phyloP scores from a whole-genome alignment of 2,329 filamentous ascomycete genomes.

The Arthrinium phaeospermum region DNA sequence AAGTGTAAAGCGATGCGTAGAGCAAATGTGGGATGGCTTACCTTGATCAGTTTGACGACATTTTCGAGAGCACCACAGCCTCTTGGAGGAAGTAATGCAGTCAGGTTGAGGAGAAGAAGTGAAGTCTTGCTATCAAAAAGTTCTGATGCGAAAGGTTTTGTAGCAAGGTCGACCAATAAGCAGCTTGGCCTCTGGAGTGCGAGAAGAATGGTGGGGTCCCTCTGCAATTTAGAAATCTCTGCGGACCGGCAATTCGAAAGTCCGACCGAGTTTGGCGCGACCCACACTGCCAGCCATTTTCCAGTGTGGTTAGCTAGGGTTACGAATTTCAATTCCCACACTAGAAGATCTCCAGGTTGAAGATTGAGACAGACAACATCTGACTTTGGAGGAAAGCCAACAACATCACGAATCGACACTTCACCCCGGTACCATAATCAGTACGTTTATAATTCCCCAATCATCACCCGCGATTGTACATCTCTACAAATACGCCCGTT shows the following conservation, averaged over 20 bases:
- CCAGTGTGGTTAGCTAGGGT: conserved; percentile 18
- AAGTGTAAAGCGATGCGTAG: conserved; percentile 24
- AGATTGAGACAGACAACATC: conserved; percentile 12
- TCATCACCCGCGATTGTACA: conserved; percentile 10
- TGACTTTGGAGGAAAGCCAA: conserved; percentile 17
- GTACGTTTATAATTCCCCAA: conserved; percentile 18
- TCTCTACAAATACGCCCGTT: conserved; percentile 3
- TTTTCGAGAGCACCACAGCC: background rate
- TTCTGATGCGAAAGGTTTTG: conserved; percentile 2
- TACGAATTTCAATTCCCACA: conserved; percentile 18
- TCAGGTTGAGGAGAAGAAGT: background rate
- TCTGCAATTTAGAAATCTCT: conserved; percentile 12
- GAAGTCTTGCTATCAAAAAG: background rate
- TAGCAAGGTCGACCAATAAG: background rate
- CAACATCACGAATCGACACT: conserved; percentile 18
- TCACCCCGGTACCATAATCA: conserved; percentile 17
- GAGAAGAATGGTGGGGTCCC: background rate
- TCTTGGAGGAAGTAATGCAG: background rate
- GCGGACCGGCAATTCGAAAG: conserved; percentile 13
- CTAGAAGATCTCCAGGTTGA: conserved; percentile 18
- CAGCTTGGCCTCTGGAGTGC: background rate
- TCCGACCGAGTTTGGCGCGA: conserved; percentile 14
- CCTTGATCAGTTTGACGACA: background rate
- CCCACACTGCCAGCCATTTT: conserved; percentile 16
- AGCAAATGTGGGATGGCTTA: conserved; percentile 24